Evolutionary conservation across 345 rosid species (phyloP).

Genomic region (Microcos paniculata): DNA sequence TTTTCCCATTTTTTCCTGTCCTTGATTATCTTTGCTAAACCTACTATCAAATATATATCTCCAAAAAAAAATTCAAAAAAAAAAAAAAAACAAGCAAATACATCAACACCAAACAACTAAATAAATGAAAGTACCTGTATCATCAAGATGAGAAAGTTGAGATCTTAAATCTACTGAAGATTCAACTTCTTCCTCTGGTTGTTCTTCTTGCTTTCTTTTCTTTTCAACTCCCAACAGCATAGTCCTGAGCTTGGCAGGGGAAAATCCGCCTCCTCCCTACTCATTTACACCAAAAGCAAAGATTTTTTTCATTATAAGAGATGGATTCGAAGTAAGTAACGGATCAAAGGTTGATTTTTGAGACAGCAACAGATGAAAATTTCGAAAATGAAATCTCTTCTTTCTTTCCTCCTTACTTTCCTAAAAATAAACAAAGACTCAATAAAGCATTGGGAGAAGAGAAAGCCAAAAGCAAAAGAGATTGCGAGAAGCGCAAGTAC

Average conservation of each 20-base stretch:
- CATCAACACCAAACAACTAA: background rate
- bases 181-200: conserved; percentile 45
- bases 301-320: background rate
- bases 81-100: background rate
- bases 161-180: conserved; percentile 53
- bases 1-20: background rate
- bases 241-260: conserved; percentile 72
- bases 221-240: conserved; percentile 71
- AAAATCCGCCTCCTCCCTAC: conserved; percentile 53
- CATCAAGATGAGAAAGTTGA: conserved; percentile 41
- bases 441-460: conserved; percentile 21
- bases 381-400: conserved; percentile 18
- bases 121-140: conserved; percentile 37
- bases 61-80: background rate
- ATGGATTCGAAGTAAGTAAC: conserved; percentile 18
- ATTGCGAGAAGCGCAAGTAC: conserved; percentile 23
- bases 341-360: conserved; percentile 12
- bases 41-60: background rate
- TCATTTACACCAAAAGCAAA: background rate
- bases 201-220: conserved; percentile 54
- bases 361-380: background rate
- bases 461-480: conserved; percentile 14
- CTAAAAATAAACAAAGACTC: conserved; percentile 26
- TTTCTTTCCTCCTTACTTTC: conserved; percentile 9
- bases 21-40: background rate